Percentiles rank a stretch among this genome's conserved stretches.
These are phyloP conservation scores for Gleditsia sinensis DNA, from an alignment of 306 rosid genomes.

Conservation along the genomic window DNA sequence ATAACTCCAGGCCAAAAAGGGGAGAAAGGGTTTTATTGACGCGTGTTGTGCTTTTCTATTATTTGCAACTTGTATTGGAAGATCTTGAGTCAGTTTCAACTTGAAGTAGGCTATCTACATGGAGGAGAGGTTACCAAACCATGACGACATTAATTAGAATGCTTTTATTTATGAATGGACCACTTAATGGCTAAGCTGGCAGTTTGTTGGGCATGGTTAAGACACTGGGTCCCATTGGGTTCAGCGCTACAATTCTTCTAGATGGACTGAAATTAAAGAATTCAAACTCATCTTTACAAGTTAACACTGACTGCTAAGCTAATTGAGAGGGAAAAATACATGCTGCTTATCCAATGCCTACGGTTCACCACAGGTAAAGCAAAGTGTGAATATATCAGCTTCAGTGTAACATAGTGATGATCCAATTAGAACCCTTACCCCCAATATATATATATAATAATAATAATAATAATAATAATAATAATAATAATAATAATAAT, in stretches of 20 bases:
- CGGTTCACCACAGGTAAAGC: not conserved
- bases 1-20: not conserved
- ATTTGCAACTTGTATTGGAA: not conserved
- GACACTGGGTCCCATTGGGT: slow-evolving; percentile 44
- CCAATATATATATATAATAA: too few species aligned
- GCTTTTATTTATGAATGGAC: slow-evolving; percentile 29
- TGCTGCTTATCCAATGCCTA: not conserved
- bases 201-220: slow-evolving; percentile 47
- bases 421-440: not conserved
- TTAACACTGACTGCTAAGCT: slow-evolving; percentile 14
- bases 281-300: slow-evolving; percentile 6
- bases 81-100: slow-evolving; percentile 22
- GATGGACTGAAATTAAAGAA: not conserved
- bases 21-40: not conserved
- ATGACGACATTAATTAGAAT: slow-evolving; percentile 35
- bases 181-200: slow-evolving; percentile 35
- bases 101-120: not conserved
- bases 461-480: too few species aligned
- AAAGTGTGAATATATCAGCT: not conserved
- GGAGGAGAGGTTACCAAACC: slow-evolving; percentile 24
- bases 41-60: not conserved
- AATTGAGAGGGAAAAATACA: not conserved
- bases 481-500: too few species aligned
- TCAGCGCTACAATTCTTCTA: not conserved
- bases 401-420: not conserved